phyloP scores from a whole-genome alignment of 1,139 yeast genomes.

The Candida dubliniensis region DNA sequence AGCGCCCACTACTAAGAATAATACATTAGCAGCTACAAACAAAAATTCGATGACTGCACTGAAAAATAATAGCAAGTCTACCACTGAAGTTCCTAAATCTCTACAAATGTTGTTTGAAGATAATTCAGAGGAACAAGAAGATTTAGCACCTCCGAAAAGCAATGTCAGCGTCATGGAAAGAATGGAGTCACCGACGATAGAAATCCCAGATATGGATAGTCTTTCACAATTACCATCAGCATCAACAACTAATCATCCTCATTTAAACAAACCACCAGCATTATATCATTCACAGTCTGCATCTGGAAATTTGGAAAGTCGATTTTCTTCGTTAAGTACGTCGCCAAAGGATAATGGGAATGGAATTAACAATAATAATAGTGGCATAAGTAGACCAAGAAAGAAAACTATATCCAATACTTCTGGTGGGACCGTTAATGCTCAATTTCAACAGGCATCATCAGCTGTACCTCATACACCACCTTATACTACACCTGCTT shows the following conservation, averaged over 20 bases:
- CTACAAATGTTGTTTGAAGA: constrained; percentile 69
- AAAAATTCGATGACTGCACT: constrained; percentile 10
- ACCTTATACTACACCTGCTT: constrained; percentile 36
- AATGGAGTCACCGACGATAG: constrained; percentile 47
- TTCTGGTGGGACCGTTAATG: constrained; percentile 15
- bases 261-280: constrained; percentile 47
- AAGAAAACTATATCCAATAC: constrained; percentile 45
- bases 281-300: constrained; percentile 52
- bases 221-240: constrained; percentile 24
- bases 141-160: constrained; percentile 9
- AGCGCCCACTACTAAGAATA: constrained; percentile 13
- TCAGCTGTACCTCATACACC: constrained; percentile 9
- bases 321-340: constrained; percentile 21
- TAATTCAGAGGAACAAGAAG: constrained; percentile 19
- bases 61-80: constrained; percentile 11
- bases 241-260: constrained; percentile 21
- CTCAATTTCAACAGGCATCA: constrained; percentile 10
- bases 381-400: not conserved
- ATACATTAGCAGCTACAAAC: constrained; percentile 7
- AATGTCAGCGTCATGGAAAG: constrained; percentile 18
- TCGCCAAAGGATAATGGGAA: constrained; percentile 24
- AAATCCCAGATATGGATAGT: constrained; percentile 46
- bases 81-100: constrained; percentile 66
- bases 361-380: constrained; percentile 14
- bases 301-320: constrained; percentile 42